These are phyloP conservation scores for Malania oleifera DNA, from an alignment of 164 flowering plant genomes.

Conservation along the genomic window DNA sequence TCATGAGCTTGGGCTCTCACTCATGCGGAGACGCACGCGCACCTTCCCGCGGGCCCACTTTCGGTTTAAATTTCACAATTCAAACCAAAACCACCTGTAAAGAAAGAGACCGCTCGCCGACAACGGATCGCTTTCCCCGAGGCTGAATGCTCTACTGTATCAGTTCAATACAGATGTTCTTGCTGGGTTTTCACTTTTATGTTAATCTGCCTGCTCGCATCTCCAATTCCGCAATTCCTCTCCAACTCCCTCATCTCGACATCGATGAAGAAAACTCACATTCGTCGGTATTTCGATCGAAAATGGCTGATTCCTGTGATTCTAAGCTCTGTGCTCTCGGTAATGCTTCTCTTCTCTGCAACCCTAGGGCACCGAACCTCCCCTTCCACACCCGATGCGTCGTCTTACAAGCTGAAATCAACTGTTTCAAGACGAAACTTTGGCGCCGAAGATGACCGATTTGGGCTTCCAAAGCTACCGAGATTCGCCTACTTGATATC, in stretches of 20 bases:
- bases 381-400: conserved; percentile 7
- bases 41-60: too few relatives aligned
- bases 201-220: too few relatives aligned
- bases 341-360: conserved; percentile 23
- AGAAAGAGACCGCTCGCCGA: too few relatives aligned
- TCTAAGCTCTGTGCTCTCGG: conserved; percentile 17
- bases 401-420: neutral
- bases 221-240: too few relatives aligned
- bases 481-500: conserved; percentile 76
- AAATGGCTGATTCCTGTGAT: conserved; percentile 34
- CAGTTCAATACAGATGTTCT: too few relatives aligned
- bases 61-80: too few relatives aligned
- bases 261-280: conserved; percentile 23
- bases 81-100: too few relatives aligned
- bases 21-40: too few relatives aligned
- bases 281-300: conserved; percentile 19
- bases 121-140: too few relatives aligned
- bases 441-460: neutral
- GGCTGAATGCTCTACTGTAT: too few relatives aligned
- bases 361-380: conserved; percentile 9
- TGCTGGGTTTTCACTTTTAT: too few relatives aligned
- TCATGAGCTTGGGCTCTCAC: too few relatives aligned
- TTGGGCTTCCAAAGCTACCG: conserved; percentile 42
- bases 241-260: neutral
- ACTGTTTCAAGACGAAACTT: conserved; percentile 5